These are phyloP conservation scores for Oryza glaberrima DNA, from an alignment of 176 grass and related monocot species.

Conservation along the genomic window DNA sequence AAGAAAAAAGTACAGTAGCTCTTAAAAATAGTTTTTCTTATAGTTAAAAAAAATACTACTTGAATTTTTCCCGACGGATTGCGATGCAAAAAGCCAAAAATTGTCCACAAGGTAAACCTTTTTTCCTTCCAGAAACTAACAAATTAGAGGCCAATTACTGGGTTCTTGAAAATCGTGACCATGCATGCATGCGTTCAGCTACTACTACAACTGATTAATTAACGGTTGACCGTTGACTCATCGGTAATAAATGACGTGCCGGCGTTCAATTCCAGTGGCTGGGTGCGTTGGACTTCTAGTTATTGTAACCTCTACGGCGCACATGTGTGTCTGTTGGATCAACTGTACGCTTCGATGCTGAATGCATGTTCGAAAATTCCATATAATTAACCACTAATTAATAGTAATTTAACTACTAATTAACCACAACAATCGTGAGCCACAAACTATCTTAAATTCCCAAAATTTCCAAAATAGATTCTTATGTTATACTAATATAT, in stretches of 20 bases:
- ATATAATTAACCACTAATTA: too few relatives aligned
- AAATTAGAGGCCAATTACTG: not conserved
- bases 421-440: too few relatives aligned
- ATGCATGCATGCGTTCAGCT: not conserved
- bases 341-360: not conserved
- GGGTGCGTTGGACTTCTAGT: not conserved
- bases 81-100: not conserved
- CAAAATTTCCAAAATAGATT: too few relatives aligned
- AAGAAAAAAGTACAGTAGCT: too few relatives aligned
- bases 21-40: too few relatives aligned
- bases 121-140: not conserved
- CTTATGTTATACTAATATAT: too few relatives aligned
- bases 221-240: not conserved
- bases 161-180: not conserved
- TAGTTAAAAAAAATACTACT: too few relatives aligned
- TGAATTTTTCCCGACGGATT: not conserved
- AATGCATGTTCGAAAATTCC: too few relatives aligned
- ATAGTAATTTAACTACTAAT: too few relatives aligned
- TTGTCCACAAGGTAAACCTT: not conserved
- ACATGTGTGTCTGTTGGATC: not conserved
- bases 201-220: not conserved
- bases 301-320: not conserved
- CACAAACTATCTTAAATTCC: too few relatives aligned
- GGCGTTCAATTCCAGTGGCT: not conserved
- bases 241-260: not conserved